Evolutionary conservation across 192 early-diverging fungal species (phyloP), one percentile per base, ranked within the genome.

Genomic region (Backusella circina): DNA sequence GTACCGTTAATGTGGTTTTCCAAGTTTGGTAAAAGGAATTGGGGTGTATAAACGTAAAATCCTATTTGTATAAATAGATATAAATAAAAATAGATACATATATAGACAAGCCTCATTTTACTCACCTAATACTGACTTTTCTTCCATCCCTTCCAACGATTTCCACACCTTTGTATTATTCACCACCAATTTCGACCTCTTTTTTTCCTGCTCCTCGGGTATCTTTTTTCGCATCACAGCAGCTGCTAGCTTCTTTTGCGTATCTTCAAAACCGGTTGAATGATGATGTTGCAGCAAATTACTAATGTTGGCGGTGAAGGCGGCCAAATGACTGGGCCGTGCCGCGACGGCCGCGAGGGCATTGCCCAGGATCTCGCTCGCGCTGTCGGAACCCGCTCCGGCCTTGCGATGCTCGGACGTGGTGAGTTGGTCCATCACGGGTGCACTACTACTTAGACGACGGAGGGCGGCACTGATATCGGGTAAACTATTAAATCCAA

Each of bases 1-100:
- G 88, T 73, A 0, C 84, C 84, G 77, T 92, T 90, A 57, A 87
- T 79, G 30, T 78, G 72, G 2, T 80, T 78, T 69, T 90, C 80
- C 35, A 90, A 74, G 7, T 69, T 76, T 13, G 88, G 88, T 23
- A 90, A 65, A 21, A 88, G 70, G 31, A 81, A 37, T 1, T 80
- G 51, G 10, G 88, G 82, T 33, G 83, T 75, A 70, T 89, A 89
- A 10, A 84, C 72, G n/a, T 83, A 66, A 41, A 83, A 84, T 2
- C 86, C 86, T 87, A 75, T 54, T 37, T 30, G 12, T 35, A 41
- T 30, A 30, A 37, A n/a, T n/a, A 39, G 16, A 4, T n/a, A 16
- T 32, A 0, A 15, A 32, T 32, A 5, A 23, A 39, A 5, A 16
- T 23, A 51, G n/a, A n/a, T n/a, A n/a, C n/a, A n/a, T n/a, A n/a